These are phyloP conservation scores for Dipteronia dyeriana DNA, from an alignment of 345 rosid species.

Conservation along the genomic window DNA sequence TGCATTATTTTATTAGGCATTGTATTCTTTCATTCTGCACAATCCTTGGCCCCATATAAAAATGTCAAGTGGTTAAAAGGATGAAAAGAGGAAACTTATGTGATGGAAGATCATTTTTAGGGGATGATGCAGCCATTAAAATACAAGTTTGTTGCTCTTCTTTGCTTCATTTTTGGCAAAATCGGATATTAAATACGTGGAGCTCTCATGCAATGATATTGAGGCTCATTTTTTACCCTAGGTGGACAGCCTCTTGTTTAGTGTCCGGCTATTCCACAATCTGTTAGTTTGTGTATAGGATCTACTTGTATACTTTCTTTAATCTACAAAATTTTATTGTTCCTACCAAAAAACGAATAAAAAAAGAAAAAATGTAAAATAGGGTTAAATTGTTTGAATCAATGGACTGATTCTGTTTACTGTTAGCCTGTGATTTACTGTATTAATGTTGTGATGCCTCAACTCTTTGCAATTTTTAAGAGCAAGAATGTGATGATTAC, in stretches of 20 bases:
- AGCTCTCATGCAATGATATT: not conserved
- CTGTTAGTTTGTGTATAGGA: not conserved
- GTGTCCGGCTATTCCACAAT: not conserved
- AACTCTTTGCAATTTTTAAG: not conserved
- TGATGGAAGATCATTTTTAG: not conserved
- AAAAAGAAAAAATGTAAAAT: not conserved
- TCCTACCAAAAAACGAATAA: not conserved
- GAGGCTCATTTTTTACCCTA: not conserved
- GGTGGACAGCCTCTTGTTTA: not conserved
- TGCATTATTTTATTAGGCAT: constrained; percentile 5
- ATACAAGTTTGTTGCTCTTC: not conserved
- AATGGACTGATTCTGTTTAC: not conserved
- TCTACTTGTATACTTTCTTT: not conserved
- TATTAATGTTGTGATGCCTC: not conserved
- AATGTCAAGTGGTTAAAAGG: not conserved
- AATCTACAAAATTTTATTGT: not conserved
- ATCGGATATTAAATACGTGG: not conserved
- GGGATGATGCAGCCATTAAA: not conserved
- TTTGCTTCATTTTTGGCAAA: not conserved
- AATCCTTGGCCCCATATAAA: not conserved
- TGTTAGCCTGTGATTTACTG: constrained; percentile 1
- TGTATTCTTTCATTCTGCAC: not conserved
- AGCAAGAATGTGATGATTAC: not conserved
- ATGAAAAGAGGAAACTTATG: not conserved
- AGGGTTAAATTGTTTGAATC: not conserved